Conservation (phyloP, 495 filamentous ascomycete species). For the Neurospora sublineolata region DNA sequence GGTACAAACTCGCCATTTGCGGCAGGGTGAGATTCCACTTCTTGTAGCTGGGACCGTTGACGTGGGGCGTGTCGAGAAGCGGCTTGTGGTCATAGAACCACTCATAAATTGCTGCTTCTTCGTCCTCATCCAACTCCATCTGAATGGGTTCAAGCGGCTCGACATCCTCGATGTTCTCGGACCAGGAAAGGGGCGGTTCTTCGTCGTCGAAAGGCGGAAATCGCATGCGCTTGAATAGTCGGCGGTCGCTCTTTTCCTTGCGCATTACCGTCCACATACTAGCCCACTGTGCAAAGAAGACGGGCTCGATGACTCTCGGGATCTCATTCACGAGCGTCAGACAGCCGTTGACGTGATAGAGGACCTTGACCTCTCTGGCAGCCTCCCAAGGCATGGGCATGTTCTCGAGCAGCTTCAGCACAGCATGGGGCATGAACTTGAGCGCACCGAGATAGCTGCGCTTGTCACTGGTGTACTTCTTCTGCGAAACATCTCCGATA, state of each 20-base stretch:
- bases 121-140: conserved; percentile 95
- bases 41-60: conserved; percentile 96
- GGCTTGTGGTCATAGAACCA: conserved; percentile 98
- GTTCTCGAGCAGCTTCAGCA: conserved; percentile 95
- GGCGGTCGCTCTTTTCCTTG: conserved; percentile 89
- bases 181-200: conserved; percentile 94
- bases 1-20: conserved; percentile 93
- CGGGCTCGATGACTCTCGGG: conserved; percentile 92
- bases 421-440: conserved; percentile 99
- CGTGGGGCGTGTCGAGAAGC: conserved; percentile 80
- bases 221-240: conserved; percentile 97
- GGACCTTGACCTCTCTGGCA: conserved; percentile 85
- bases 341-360: conserved; percentile 98
- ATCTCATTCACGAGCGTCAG: conserved; percentile 95
- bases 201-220: conserved; percentile 99
- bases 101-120: conserved; percentile 81
- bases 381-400: conserved; percentile 99
- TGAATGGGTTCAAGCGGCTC: conserved; percentile 97
- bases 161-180: conserved; percentile 97
- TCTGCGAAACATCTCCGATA: conserved; percentile 98
- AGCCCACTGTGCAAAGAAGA: conserved; percentile 98
- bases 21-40: conserved; percentile 87
- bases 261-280: conserved; percentile 99
- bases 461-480: conserved; percentile 98
- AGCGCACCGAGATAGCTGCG: conserved; percentile 92